Conservation (phyloP, 139 green algal species). For the Haematococcus sp. region DNA sequence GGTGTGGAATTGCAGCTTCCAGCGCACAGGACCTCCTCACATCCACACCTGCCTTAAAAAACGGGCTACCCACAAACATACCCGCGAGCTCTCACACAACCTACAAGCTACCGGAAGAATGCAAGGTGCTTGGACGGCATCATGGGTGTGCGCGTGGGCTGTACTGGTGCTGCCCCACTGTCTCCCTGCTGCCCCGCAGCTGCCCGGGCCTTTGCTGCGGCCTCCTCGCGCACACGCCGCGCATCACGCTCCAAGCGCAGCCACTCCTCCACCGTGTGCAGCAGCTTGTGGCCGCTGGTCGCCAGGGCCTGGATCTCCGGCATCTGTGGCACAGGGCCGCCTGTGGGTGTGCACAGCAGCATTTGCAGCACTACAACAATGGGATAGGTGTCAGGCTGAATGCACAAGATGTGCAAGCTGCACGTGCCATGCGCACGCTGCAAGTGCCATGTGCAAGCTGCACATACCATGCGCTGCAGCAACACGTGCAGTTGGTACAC, state of each 20-base stretch:
- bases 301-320: slow-evolving; percentile 21
- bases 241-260: slow-evolving; percentile 65
- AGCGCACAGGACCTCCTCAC: too few relatives aligned
- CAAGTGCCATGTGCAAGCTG: background rate
- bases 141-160: slow-evolving; percentile 42
- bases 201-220: background rate
- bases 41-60: too few relatives aligned
- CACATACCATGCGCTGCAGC: too few relatives aligned
- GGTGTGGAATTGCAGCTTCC: too few relatives aligned
- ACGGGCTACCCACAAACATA: too few relatives aligned
- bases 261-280: slow-evolving; percentile 82
- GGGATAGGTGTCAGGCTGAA: too few relatives aligned
- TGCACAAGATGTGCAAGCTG: too few relatives aligned
- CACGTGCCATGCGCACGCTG: background rate
- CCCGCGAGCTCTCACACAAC: too few relatives aligned
- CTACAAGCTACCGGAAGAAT: slow-evolving; percentile 72
- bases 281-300: slow-evolving; percentile 55
- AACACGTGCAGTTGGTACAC: too few relatives aligned
- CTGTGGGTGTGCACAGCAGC: slow-evolving; percentile 18
- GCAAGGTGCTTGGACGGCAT: slow-evolving; percentile 78
- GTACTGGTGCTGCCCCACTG: slow-evolving; percentile 11
- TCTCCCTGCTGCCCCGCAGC: background rate
- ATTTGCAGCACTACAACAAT: too few relatives aligned
- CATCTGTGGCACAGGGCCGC: slow-evolving; percentile 30
- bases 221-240: slow-evolving; percentile 10